A percentile compares a stretch with the other conserved stretches of the same genome.
These are phyloP conservation scores for Globisporangium middletonii DNA, from an alignment of 352 stramenopile species.

Conservation along the genomic window DNA sequence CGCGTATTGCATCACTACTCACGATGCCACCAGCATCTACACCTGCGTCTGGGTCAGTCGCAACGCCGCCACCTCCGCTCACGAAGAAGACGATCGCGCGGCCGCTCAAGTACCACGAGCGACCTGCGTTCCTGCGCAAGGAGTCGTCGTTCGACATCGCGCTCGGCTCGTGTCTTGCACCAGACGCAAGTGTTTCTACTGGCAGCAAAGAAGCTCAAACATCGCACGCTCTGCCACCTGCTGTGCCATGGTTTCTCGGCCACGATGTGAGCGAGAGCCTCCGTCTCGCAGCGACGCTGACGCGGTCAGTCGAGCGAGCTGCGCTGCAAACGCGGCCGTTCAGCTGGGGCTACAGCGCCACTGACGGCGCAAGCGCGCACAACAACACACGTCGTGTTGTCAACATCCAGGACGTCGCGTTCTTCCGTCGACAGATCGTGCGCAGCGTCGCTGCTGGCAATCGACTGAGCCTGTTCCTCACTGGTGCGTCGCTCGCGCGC, in stretches of 20 bases:
- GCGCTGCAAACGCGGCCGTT: constrained; percentile 25
- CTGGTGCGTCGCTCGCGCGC: constrained; percentile 13
- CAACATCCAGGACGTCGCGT: constrained; percentile 25
- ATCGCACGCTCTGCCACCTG: not conserved
- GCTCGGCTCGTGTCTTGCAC: not conserved
- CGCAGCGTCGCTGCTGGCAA: constrained; percentile 41
- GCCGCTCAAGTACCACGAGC: constrained; percentile 44
- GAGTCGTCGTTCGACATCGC: constrained; percentile 21
- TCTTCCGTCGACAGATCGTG: constrained; percentile 32
- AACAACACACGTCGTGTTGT: constrained; percentile 20
- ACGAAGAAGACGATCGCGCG: constrained; percentile 27
- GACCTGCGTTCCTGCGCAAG: constrained; percentile 22
- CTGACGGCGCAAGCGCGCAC: constrained; percentile 33
- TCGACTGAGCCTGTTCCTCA: constrained; percentile 59
- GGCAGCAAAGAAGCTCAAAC: not conserved
- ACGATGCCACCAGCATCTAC: too few species aligned
- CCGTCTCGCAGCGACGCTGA: too few species aligned
- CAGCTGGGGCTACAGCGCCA: constrained; percentile 24
- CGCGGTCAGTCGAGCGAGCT: constrained; percentile 19
- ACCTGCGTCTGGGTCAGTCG: too few species aligned
- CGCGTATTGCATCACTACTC: too few species aligned
- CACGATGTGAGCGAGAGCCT: constrained; percentile 2
- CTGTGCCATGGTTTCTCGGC: constrained; percentile 17
- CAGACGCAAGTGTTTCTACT: not conserved
- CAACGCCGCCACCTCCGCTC: not conserved